Evolutionary conservation across 129 eudicot genomes (phyloP).

Genomic region (Chrysanthemum makinoi): DNA sequence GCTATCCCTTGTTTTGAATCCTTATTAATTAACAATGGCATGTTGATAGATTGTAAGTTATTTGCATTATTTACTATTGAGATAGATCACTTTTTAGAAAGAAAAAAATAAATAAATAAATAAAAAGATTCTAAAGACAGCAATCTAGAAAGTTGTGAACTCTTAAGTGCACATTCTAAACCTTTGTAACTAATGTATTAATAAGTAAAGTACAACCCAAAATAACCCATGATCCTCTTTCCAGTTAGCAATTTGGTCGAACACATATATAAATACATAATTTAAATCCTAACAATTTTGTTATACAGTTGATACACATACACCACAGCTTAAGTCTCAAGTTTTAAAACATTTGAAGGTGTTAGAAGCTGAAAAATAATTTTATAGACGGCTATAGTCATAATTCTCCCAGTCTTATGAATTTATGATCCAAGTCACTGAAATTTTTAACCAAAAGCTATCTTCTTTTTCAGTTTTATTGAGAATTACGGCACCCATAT

Average conservation of each 20-base stretch:
- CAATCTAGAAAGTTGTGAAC: not conserved
- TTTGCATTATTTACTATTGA: no score
- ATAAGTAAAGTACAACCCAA: not conserved
- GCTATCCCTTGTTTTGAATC: not conserved
- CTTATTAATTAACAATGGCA: no score
- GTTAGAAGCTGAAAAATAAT: not conserved
- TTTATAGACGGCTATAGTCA: slow-evolving; percentile 7
- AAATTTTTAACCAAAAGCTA: not conserved
- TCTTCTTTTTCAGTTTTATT: slow-evolving; percentile 66
- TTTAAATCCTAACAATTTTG: not conserved
- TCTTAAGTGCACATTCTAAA: not conserved
- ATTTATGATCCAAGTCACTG: not conserved
- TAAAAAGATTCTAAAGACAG: not conserved
- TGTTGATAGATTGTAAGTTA: no score
- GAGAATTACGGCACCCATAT: slow-evolving; percentile 91
- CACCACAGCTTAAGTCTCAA: not conserved
- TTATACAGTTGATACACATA: not conserved
- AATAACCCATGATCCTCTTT: not conserved
- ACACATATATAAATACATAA: not conserved
- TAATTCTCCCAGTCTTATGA: not conserved
- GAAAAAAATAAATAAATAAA: no score
- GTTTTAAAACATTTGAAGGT: not conserved
- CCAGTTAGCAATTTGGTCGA: not conserved
- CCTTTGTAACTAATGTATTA: not conserved
- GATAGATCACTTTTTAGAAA: not conserved